These are phyloP conservation scores for Heterobasidion annosum DNA, from an alignment of 1,284 basidiomycete species.

Conservation along the genomic window DNA sequence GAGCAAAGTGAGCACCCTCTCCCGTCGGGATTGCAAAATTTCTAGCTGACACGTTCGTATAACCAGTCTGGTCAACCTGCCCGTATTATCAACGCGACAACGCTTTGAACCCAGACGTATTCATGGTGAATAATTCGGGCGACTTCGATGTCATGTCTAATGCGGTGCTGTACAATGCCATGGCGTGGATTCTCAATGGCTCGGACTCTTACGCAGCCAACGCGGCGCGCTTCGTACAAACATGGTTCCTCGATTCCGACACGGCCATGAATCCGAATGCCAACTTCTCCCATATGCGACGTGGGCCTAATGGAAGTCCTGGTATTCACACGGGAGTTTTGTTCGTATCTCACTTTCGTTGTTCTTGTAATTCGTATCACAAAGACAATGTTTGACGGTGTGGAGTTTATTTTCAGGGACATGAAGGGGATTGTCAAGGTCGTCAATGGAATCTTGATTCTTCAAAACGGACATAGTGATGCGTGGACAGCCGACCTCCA, in stretches of 20 bases:
- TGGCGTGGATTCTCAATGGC: conserved; percentile 43
- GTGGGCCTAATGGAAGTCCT: conserved; percentile 44
- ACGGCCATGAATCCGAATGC: conserved; percentile 65
- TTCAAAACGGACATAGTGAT: conserved; percentile 37
- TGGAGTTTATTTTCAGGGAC: conserved; percentile 21
- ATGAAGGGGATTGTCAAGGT: conserved; percentile 55
- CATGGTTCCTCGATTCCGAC: conserved; percentile 49
- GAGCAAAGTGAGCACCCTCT: conserved; percentile 28
- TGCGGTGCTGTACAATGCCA: conserved; percentile 51
- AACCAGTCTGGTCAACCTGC: conserved; percentile 37
- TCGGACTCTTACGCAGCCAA: conserved; percentile 27
- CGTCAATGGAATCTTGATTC: conserved; percentile 44
- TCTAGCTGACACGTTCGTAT: too few species aligned
- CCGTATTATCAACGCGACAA: conserved; percentile 36
- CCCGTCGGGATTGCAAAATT: too few species aligned
- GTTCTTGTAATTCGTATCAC: background rate
- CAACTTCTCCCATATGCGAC: conserved; percentile 54
- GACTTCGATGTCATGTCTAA: conserved; percentile 47
- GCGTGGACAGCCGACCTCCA: conserved; percentile 53
- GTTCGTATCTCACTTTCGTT: conserved; percentile 5
- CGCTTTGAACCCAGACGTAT: conserved; percentile 50
- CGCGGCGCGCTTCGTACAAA: conserved; percentile 37
- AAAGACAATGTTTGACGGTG: too few species aligned
- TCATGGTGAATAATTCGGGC: conserved; percentile 42
- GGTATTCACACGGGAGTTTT: conserved; percentile 56